Evolutionary conservation across 2,329 filamentous ascomycete species (phyloP), one percentile per base, ranked within the genome.

Genomic region (Sclerotinia minor): DNA sequence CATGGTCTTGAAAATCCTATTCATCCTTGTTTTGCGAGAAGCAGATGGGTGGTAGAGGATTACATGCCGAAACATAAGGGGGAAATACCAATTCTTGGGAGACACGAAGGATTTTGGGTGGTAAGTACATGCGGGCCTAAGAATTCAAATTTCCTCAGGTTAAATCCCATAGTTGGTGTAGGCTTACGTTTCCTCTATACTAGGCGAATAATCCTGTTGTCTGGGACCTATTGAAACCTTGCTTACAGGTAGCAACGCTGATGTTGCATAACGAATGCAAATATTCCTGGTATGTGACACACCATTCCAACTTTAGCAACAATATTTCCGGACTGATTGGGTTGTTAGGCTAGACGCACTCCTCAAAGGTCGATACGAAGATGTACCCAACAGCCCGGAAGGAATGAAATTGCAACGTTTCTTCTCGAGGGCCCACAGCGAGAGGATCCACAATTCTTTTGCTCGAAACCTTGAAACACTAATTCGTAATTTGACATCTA

Each of bases 81-180:
- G n/a, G 59, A 67, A 1, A 55, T 69, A 13, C 65, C 65, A 8
- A 68, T 70, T 13, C 55, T 68, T 24, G 67, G 67, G 13, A 45
- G 41, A 5, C n/a, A 41, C 29, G 35, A 44, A 21, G 69, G 67
- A 26, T 70, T 67, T 58, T 70, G 69, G 69, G 21, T 68, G 21
- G 69, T 70, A 29, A 67, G 69, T 70, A 45, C 19, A 13, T 61
- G 7, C 41, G 29, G 15, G 3, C 32, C 21, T 35, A 5, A 38
- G 11, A n/a, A 13, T 21, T n/a, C 11, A 2, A 9, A 8, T 15
- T 2, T 1, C n/a, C n/a, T 32, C 32, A 8, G 7, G 8, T 7
- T 32, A 6, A 32, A 19, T 19, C n/a, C 11, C 15, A 7, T 2
- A 60, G 11, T 15, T 49, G 19, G 26, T n/a, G 11, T 47, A 3